Conservation (phyloP, 1,284 basidiomycete genomes). For the Lentinula novae-zelandiae region DNA sequence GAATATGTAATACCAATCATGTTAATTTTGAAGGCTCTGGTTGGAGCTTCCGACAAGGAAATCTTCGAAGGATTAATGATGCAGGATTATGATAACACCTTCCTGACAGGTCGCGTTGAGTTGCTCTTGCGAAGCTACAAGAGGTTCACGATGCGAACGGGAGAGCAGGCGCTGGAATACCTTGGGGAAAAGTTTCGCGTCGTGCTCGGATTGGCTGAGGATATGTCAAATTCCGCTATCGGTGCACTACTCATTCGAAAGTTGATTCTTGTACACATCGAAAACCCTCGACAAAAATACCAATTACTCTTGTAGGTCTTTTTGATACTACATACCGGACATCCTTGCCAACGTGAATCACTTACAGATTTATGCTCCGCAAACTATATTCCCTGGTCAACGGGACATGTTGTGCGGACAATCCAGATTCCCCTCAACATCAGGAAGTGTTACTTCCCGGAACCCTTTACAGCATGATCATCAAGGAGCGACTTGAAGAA, state of each 20-base stretch:
- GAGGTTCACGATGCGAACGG: slow-evolving; percentile 84
- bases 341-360: neutral
- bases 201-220: slow-evolving; percentile 88
- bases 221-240: slow-evolving; percentile 84
- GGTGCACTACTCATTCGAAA: slow-evolving; percentile 86
- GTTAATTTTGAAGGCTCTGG: slow-evolving; percentile 93
- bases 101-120: slow-evolving; percentile 97
- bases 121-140: slow-evolving; percentile 98
- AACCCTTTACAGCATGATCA: slow-evolving; percentile 92
- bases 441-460: slow-evolving; percentile 98
- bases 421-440: slow-evolving; percentile 98
- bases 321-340: neutral
- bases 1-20: slow-evolving; percentile 99
- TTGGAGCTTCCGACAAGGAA: slow-evolving; percentile 94
- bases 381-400: slow-evolving; percentile 95
- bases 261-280: slow-evolving; percentile 89
- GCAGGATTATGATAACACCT: slow-evolving; percentile 97
- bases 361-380: slow-evolving; percentile 88
- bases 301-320: slow-evolving; percentile 83
- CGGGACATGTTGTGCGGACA: slow-evolving; percentile 89
- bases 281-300: slow-evolving; percentile 92
- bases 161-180: slow-evolving; percentile 93
- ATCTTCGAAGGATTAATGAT: slow-evolving; percentile 98
- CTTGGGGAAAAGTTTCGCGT: slow-evolving; percentile 98
- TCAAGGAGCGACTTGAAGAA: slow-evolving; percentile 97